Percentiles rank a stretch among this genome's conserved stretches.
These are phyloP conservation scores for Cystoderma amianthinum DNA, from an alignment of 768 basidiomycete species.

Conservation along the genomic window DNA sequence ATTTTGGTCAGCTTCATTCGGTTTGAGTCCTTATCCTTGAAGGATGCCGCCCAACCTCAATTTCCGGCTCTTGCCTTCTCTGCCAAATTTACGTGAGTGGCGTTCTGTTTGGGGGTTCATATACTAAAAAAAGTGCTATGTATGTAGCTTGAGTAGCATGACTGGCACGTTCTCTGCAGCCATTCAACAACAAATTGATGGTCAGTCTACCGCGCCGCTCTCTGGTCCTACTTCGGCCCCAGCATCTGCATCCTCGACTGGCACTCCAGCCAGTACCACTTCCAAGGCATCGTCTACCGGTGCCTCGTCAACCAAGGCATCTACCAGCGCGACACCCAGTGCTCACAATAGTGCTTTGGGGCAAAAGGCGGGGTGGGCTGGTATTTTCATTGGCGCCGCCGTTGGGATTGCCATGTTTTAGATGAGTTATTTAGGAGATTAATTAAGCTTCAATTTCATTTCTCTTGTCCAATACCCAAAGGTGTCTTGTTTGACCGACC, in stretches of 20 bases:
- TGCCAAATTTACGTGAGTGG: slow-evolving; percentile 64
- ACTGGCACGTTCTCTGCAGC: slow-evolving; percentile 56
- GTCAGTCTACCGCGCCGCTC: slow-evolving; percentile 51
- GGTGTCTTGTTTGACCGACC: no score
- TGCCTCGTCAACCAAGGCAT: slow-evolving; percentile 7
- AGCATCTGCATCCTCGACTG: slow-evolving; percentile 11
- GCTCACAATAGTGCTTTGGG: slow-evolving; percentile 14
- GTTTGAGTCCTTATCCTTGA: slow-evolving; percentile 50
- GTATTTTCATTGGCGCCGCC: slow-evolving; percentile 21
- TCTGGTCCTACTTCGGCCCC: slow-evolving; percentile 27
- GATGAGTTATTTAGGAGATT: no score
- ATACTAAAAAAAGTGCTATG: not conserved
- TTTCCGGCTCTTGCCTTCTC: slow-evolving; percentile 71
- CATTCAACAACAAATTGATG: slow-evolving; percentile 52
- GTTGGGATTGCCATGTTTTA: slow-evolving; percentile 31
- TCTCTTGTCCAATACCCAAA: no score
- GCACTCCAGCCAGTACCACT: slow-evolving; percentile 9
- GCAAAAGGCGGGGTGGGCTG: slow-evolving; percentile 22
- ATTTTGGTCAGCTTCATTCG: slow-evolving; percentile 61
- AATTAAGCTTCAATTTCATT: no score
- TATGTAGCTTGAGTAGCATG: slow-evolving; percentile 57
- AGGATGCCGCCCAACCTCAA: slow-evolving; percentile 42
- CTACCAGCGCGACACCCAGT: slow-evolving; percentile 9
- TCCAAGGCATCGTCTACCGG: slow-evolving; percentile 12
- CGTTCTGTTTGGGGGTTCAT: not conserved